Base-by-base conservation (phyloP, 192 early-diverging fungal genomes). In the Gigaspora rosea region DNA sequence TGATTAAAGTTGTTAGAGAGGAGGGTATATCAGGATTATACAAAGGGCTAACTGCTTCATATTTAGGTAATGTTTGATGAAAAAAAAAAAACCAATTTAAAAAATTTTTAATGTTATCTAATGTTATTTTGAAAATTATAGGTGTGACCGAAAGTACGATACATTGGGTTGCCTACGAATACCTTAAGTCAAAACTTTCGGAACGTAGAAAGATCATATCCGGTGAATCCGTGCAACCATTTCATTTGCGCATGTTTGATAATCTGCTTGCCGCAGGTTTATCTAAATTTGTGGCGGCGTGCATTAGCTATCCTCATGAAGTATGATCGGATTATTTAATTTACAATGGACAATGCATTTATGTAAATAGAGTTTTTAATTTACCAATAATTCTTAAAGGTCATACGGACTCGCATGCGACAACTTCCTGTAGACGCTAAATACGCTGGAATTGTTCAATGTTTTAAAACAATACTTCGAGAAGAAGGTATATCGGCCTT, bases 111-210 rank as follows among this genome's bases (percentile, higher is more conserved):
- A n/a, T 9, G 12, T 68, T 68, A 12, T 49, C 1, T 63, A 27
- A 64, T 11, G 1, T 47, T 15, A 35, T 22, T 76, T 18, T n/a
- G 7, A 18, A n/a, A 56, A 35, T 51, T 48, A 59, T 80, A 90
- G 94, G 97, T 10, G 88, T 97, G 1, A 87, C 91, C 3, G 96
- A 99, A 77, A 89, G 92, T 51, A 94, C 95, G 0, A 92, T 97
- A 46, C 97, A 99, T 82, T 99, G 97, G 92, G 91, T 95, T 48
- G 90, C 94, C 36, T 99, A 99, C 82, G 97, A 99, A 81, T 89
- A 94, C 35, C 83, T 99, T 36, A 99, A 99, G 48, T 76, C 64
- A 41, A 58, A 32, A 1, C 46, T 83, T 36, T 74, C 82, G 46
- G 73, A 85, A 63, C 61, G 70, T 18, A 70, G 84, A 33, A 63